These are phyloP conservation scores for Pleurotus citrinopileatus DNA, from an alignment of 768 basidiomycete species.

Conservation along the genomic window DNA sequence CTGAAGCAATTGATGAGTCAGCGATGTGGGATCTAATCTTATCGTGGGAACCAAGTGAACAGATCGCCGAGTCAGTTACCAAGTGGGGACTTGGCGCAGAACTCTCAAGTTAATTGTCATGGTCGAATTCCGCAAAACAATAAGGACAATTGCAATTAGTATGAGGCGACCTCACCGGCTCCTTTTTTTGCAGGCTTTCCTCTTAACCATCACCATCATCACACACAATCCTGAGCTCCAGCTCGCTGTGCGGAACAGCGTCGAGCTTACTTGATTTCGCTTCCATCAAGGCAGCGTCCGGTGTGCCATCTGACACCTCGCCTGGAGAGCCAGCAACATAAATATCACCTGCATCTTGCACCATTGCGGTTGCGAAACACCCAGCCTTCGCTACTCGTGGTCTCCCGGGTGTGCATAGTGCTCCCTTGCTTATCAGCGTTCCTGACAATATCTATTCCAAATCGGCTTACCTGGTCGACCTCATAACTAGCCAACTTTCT, in stretches of 20 bases:
- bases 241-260: constrained; percentile 6
- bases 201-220: constrained; percentile 7
- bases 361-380: constrained; percentile 10
- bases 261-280: not conserved
- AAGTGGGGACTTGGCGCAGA: constrained; percentile 1
- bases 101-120: constrained; percentile 7
- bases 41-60: not conserved
- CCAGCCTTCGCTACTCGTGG: constrained; percentile 4
- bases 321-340: constrained; percentile 5
- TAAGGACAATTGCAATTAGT: constrained; percentile 12
- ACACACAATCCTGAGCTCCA: not conserved
- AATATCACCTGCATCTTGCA: constrained; percentile 8
- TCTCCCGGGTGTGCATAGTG: not conserved
- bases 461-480: not conserved
- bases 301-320: constrained; percentile 12
- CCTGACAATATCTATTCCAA: not conserved
- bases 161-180: not conserved
- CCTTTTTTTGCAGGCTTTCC: constrained; percentile 2
- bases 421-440: constrained; percentile 7
- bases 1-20: no score
- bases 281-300: constrained; percentile 1
- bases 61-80: constrained; percentile 1
- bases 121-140: constrained; percentile 5
- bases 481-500: constrained; percentile 1
- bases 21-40: no score